phyloP scores from a whole-genome alignment of 352 stramenopile genomes.

The Phytophthora agathidicida region DNA sequence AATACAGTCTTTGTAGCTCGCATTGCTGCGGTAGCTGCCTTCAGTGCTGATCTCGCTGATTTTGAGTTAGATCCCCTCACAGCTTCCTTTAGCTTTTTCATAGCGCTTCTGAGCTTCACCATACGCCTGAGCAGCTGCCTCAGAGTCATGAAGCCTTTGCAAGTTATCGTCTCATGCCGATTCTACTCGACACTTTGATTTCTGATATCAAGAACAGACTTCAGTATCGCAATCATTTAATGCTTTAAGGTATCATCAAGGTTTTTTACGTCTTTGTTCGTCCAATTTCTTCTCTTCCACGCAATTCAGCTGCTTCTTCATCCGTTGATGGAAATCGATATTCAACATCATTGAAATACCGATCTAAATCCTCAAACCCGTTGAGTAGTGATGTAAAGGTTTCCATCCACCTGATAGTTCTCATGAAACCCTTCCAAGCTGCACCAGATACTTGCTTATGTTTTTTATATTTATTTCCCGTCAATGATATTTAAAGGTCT shows the following conservation, averaged over 20 bases:
- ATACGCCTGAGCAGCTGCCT: constrained; percentile 14
- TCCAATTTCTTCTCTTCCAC: too few species aligned
- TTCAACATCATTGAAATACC: constrained; percentile 20
- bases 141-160: constrained; percentile 22
- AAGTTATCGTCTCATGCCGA: constrained; percentile 18
- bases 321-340: constrained; percentile 4
- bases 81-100: constrained; percentile 2
- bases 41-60: background rate
- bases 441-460: constrained; percentile 24
- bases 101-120: constrained; percentile 18
- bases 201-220: constrained; percentile 22
- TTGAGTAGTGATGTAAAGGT: constrained; percentile 15
- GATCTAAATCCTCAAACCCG: constrained; percentile 27
- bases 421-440: constrained; percentile 20
- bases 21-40: background rate
- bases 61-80: background rate
- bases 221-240: constrained; percentile 20
- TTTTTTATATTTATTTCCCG: constrained; percentile 18
- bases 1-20: too few species aligned
- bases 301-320: too few species aligned
- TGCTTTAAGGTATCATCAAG: constrained; percentile 19
- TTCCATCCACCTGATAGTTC: constrained; percentile 28
- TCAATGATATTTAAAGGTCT: constrained; percentile 29
- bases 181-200: constrained; percentile 19
- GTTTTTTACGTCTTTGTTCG: too few species aligned